Evolutionary conservation across 192 early-diverging fungal genomes (phyloP), one percentile per base, ranked within the genome.

Genomic region (Coemansia sp.): DNA sequence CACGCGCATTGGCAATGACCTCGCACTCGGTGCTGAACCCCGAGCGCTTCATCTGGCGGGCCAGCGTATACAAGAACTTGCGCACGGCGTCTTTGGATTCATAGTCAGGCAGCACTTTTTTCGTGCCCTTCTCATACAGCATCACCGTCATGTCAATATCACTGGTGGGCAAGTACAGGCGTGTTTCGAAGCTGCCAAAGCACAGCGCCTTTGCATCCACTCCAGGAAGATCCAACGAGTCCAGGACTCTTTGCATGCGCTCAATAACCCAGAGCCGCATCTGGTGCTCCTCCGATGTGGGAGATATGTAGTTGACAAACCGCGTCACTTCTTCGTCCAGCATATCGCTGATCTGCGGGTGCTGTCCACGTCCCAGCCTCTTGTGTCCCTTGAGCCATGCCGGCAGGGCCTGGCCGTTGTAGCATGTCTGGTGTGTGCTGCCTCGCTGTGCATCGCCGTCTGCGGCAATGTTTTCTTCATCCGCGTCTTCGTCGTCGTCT

Each of bases 141-240:
- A 75, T 72, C 11, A 65, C 41, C 3, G 75, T 72, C 59, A 78
- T 60, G 59, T 86, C 85, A 17, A 83, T 74, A 72, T 90, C 92
- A 66, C 89, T 89, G 34, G 90, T 81, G 2, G 93, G 93, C 19
- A 98, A 71, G 60, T 91, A 98, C 5, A 96, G 58, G 25, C 74
- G 75, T 0, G 95, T 93, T n/a, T 81, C 79, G 58, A 91, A 98
- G 54, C 87, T 90, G 9, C 95, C 95, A 83, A 93, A 98, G 17
- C 85, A 83, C 15, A 44, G 18, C 1, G 77, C 45, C 4, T 81
- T 50, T 4, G 53, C 2, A 0, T 35, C 26, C 4, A 81, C 71
- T 5, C 15, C 53, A 0, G 53, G 28, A 11, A 76, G 30, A 13
- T 50, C 10, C 32, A 90, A 64, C 17, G 45, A 41, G 25, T 66